These are phyloP conservation scores for Viola pubescens DNA, from an alignment of 441 rosid species.

Conservation along the genomic window DNA sequence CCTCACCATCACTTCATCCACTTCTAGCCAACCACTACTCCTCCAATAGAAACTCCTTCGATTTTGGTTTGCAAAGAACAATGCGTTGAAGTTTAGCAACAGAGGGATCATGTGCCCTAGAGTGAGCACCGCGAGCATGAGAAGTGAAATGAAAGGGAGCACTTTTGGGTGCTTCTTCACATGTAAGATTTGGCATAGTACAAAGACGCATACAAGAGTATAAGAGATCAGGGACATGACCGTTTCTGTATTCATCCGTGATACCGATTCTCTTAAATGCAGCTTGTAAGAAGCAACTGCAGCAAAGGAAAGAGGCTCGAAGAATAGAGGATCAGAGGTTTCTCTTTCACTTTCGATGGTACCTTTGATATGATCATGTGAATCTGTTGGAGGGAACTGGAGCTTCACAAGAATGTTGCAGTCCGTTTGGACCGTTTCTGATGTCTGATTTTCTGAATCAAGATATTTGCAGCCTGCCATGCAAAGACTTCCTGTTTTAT, in stretches of 20 bases:
- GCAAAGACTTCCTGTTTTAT: constrained; percentile 58
- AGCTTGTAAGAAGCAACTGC: constrained; percentile 41
- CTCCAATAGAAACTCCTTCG: constrained; percentile 29
- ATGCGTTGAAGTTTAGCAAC: constrained; percentile 66
- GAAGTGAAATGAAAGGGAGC: constrained; percentile 55
- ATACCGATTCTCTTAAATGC: constrained; percentile 49
- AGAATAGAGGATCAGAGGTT: constrained; percentile 45
- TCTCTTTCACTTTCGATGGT: constrained; percentile 44
- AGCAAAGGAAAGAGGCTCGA: constrained; percentile 37
- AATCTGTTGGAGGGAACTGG: constrained; percentile 48
- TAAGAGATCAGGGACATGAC: constrained; percentile 58
- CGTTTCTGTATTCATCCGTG: constrained; percentile 85
- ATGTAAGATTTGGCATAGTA: constrained; percentile 59
- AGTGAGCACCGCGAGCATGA: constrained; percentile 52
- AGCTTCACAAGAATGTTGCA: constrained; percentile 49
- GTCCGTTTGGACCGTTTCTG: no score
- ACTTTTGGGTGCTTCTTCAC: constrained; percentile 53
- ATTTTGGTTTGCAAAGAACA: constrained; percentile 34
- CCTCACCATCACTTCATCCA: constrained; percentile 68
- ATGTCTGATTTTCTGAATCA: constrained; percentile 2
- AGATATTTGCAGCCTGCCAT: constrained; percentile 64
- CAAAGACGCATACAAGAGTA: constrained; percentile 55
- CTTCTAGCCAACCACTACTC: constrained; percentile 64
- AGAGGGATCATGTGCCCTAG: constrained; percentile 74
- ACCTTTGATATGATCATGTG: constrained; percentile 47